Base-by-base conservation (phyloP, 2,329 filamentous ascomycete genomes). In the Botrytis porri region DNA sequence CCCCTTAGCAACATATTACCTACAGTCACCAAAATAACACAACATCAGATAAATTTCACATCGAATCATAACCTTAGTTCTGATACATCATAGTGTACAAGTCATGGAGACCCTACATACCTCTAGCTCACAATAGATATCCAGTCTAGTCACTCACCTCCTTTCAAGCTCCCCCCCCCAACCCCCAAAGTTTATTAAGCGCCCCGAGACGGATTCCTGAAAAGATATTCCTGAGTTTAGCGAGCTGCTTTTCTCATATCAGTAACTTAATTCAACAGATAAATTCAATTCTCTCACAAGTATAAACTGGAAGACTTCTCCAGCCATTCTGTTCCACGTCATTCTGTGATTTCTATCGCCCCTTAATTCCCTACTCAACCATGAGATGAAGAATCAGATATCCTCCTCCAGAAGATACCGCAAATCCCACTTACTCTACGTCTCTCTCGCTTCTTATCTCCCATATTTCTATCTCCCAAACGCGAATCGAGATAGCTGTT, bases 331-430 rank as follows among this genome's bases (percentile, higher is more conserved):
- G 12, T 16, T n/a, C 25, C 2, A 54, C 25, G 1, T 5, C 1
- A n/a, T n/a, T 12, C 12, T 54, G 0, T 54, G 5, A n/a, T 48
- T 20, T 2, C 29, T 14, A 0, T 32, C 4, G 10, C 0, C 8
- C 14, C 16, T 16, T 32, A 32, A 3, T 59, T 6, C 7, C 20
- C 20, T 25, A 14, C 39, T 41, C 39, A 41, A 2, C 39, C 39
- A 41, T 14, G 12, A 41, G 39, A 41, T 41, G 9, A 14, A 41
- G 14, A 3, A 14, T 41, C 39, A 41, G 41, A 43, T 43, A 16
- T 16, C 41, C 14, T 14, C 16, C 4, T 43, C 41, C 12, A 16
- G n/a, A n/a, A n/a, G 12, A 51, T 3, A n/a, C 48, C 2, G 0
- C 9, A 51, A 7, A 10, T n/a, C 48, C 7, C 25, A 51, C 6